Conservation (phyloP, 2,329 filamentous ascomycete species). For the Lasiodiplodia sp. region DNA sequence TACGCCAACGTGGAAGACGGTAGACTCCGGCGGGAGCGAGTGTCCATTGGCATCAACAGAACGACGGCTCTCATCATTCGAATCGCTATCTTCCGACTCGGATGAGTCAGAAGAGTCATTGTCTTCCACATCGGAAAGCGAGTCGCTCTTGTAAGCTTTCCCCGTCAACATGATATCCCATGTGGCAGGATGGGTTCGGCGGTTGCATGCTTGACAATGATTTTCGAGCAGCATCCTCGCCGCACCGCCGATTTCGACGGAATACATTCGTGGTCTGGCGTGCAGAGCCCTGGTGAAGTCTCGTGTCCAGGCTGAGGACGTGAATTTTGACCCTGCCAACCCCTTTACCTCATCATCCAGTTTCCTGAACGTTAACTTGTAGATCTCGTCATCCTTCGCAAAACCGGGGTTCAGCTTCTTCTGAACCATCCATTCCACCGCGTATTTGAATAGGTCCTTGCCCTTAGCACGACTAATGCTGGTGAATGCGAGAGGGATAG, state of each 20-base stretch:
- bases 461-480: constrained; percentile 70
- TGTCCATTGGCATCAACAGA: constrained; percentile 59
- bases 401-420: constrained; percentile 79
- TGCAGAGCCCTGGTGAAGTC: constrained; percentile 72
- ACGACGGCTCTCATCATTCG: constrained; percentile 47
- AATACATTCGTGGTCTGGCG: constrained; percentile 68
- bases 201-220: constrained; percentile 75
- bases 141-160: constrained; percentile 69
- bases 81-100: constrained; percentile 42
- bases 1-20: constrained; percentile 60
- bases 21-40: constrained; percentile 52
- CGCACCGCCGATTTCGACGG: constrained; percentile 51
- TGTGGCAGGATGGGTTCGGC: constrained; percentile 71
- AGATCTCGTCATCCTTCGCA: constrained; percentile 67
- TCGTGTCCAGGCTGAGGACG: constrained; percentile 72
- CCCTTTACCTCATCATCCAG: constrained; percentile 74
- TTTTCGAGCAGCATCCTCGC: constrained; percentile 33
- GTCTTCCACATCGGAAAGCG: constrained; percentile 67
- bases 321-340: constrained; percentile 73
- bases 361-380: constrained; percentile 72
- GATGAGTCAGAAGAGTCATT: constrained; percentile 30
- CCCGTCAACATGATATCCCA: constrained; percentile 70
- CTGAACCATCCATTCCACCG: constrained; percentile 82
- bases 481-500: constrained; percentile 75
- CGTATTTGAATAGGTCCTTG: constrained; percentile 75